phyloP scores from a whole-genome alignment of 495 filamentous ascomycete genomes.

The Aspergillus carlsbadensis region DNA sequence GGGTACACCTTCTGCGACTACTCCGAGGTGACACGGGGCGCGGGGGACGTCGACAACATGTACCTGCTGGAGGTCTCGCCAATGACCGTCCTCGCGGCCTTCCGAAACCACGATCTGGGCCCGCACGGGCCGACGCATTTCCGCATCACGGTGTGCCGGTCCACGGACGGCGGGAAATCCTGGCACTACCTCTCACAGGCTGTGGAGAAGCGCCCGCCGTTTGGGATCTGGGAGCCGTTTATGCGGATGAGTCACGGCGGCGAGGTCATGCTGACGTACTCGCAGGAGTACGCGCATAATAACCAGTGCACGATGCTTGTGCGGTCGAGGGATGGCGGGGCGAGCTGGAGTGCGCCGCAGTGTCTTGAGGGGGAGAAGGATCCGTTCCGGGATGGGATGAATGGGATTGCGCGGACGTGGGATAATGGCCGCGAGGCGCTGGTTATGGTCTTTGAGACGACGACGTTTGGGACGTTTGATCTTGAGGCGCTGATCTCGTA shows the following conservation, averaged over 20 bases:
- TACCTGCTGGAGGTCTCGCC: slow-evolving; percentile 53
- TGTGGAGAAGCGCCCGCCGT: slow-evolving; percentile 37
- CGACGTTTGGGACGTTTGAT: slow-evolving; percentile 47
- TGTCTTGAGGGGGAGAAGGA: slow-evolving; percentile 47
- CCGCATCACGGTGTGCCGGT: slow-evolving; percentile 61
- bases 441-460: slow-evolving; percentile 61
- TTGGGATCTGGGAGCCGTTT: slow-evolving; percentile 64
- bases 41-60: slow-evolving; percentile 58
- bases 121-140: slow-evolving; percentile 44
- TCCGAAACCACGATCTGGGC: slow-evolving; percentile 57
- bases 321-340: slow-evolving; percentile 53
- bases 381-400: slow-evolving; percentile 59
- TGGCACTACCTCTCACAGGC: slow-evolving; percentile 59
- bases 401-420: slow-evolving; percentile 47
- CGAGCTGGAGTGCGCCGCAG: slow-evolving; percentile 45
- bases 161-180: slow-evolving; percentile 49
- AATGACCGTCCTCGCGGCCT: slow-evolving; percentile 52
- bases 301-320: slow-evolving; percentile 63
- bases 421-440: slow-evolving; percentile 46
- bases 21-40: slow-evolving; percentile 37
- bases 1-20: slow-evolving; percentile 35
- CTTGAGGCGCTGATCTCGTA: slow-evolving; percentile 56
- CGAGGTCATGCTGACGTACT: slow-evolving; percentile 58
- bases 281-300: slow-evolving; percentile 49
- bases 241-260: slow-evolving; percentile 49